Percentiles rank a stretch among this genome's conserved stretches.
Conservation (phyloP, 2,329 filamentous ascomycete species). For the Aureobasidium uvarum region DNA sequence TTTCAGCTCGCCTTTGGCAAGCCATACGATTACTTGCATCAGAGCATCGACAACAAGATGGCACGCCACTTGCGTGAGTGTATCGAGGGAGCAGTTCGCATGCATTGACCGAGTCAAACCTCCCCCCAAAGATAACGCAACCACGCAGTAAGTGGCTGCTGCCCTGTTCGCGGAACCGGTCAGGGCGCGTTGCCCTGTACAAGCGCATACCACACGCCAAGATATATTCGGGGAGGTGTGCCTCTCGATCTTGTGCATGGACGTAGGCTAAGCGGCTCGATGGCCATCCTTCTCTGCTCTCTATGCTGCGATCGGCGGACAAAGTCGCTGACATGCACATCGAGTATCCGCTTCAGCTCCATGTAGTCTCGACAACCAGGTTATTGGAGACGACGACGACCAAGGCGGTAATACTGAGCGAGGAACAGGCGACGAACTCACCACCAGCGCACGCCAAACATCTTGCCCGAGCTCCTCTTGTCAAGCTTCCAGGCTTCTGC, state of each 20-base stretch:
- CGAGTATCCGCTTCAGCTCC: neutral
- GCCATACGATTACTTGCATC: constrained; percentile 3
- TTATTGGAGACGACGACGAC: neutral
- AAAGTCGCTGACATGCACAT: neutral
- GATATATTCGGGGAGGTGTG: neutral
- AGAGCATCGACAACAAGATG: neutral
- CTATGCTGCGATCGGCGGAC: neutral
- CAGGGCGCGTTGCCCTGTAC: neutral
- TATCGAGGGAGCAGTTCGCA: neutral
- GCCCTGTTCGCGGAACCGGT: neutral
- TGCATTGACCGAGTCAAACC: neutral
- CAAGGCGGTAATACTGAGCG: neutral
- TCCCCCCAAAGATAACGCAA: neutral
- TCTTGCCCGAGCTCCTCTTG: constrained; percentile 42
- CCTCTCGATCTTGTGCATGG: neutral
- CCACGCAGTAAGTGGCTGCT: constrained; percentile 21
- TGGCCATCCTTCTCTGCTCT: neutral
- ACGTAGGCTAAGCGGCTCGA: constrained; percentile 2
- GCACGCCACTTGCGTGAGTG: constrained; percentile 17
- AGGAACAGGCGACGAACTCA: neutral
- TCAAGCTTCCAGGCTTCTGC: constrained; percentile 52
- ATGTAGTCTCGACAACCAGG: constrained; percentile 19
- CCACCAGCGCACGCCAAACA: constrained; percentile 63
- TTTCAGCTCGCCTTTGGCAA: constrained; percentile 18
- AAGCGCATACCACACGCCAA: neutral